phyloP scores from a whole-genome alignment of 805 yeast species.

The Starmerella bombicola region DNA sequence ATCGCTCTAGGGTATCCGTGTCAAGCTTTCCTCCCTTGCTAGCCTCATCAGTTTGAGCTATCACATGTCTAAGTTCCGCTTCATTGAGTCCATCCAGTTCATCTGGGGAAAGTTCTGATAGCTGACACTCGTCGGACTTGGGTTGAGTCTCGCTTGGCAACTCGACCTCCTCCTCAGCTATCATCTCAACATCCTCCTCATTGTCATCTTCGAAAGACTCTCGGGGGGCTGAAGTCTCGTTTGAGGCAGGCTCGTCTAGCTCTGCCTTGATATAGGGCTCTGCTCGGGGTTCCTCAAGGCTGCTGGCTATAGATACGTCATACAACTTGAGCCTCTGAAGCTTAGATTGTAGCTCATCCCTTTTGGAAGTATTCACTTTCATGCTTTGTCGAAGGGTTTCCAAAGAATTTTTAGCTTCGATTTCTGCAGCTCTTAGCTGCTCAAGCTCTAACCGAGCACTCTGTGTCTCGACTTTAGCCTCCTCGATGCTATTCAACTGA shows the following conservation, averaged over 20 bases:
- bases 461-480: constrained; percentile 21
- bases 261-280: too few species aligned
- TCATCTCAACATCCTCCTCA: constrained; percentile 1
- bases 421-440: constrained; percentile 23
- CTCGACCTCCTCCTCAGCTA: constrained; percentile 1
- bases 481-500: constrained; percentile 1
- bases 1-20: constrained; percentile 63
- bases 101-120: constrained; percentile 20
- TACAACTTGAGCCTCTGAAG: constrained; percentile 3
- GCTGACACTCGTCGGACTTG: constrained; percentile 4
- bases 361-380: neutral
- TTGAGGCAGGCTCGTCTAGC: neutral
- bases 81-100: constrained; percentile 19
- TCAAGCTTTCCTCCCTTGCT: constrained; percentile 45
- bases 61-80: constrained; percentile 15
- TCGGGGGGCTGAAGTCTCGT: neutral
- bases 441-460: constrained; percentile 31
- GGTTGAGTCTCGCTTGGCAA: neutral
- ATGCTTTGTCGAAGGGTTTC: neutral
- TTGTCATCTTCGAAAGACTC: neutral
- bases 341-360: neutral
- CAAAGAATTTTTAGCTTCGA: constrained; percentile 10
- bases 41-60: constrained; percentile 3
- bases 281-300: neutral
- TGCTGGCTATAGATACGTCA: constrained; percentile 10